phyloP scores from a whole-genome alignment of 2,329 filamentous ascomycete genomes.

The Exophiala dermatitidis region DNA sequence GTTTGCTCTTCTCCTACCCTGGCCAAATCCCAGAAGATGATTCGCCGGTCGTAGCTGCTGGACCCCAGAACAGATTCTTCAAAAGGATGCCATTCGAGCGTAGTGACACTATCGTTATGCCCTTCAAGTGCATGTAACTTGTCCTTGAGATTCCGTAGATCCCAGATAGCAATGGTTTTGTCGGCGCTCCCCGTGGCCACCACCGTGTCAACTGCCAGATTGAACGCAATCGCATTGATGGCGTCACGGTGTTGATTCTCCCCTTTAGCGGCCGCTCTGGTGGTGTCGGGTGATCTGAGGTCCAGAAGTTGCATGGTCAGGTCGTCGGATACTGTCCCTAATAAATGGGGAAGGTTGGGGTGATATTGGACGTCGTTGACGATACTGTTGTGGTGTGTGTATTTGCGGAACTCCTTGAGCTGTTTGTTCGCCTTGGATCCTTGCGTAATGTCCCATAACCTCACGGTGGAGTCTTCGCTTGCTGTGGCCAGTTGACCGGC shows the following conservation, averaged over 20 bases:
- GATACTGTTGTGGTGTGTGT: slow-evolving; percentile 79
- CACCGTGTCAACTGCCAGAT: slow-evolving; percentile 80
- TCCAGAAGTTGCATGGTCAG: slow-evolving; percentile 89
- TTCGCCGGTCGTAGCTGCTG: slow-evolving; percentile 82
- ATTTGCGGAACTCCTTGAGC: slow-evolving; percentile 65
- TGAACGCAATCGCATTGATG: slow-evolving; percentile 93
- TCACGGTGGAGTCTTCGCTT: slow-evolving; percentile 85
- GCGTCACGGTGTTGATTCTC: slow-evolving; percentile 77
- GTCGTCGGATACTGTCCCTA: slow-evolving; percentile 93
- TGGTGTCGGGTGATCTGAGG: slow-evolving; percentile 60
- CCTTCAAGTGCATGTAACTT: slow-evolving; percentile 86
- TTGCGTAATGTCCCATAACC: slow-evolving; percentile 82
- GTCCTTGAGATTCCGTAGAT: slow-evolving; percentile 80
- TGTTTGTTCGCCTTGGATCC: slow-evolving; percentile 63
- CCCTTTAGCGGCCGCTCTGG: slow-evolving; percentile 57
- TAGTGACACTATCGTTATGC: slow-evolving; percentile 83
- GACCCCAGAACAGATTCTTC: slow-evolving; percentile 85
- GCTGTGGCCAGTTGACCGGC: slow-evolving; percentile 80
- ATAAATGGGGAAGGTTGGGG: slow-evolving; percentile 72
- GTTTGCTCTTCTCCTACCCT: slow-evolving; percentile 89
- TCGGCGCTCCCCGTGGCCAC: slow-evolving; percentile 91
- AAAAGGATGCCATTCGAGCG: slow-evolving; percentile 87
- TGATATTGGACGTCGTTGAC: slow-evolving; percentile 98
- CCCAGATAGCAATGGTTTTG: slow-evolving; percentile 92
- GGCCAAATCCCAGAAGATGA: slow-evolving; percentile 95